Base-by-base conservation (phyloP, 257 asterid species). In the Misopates orontium region DNA sequence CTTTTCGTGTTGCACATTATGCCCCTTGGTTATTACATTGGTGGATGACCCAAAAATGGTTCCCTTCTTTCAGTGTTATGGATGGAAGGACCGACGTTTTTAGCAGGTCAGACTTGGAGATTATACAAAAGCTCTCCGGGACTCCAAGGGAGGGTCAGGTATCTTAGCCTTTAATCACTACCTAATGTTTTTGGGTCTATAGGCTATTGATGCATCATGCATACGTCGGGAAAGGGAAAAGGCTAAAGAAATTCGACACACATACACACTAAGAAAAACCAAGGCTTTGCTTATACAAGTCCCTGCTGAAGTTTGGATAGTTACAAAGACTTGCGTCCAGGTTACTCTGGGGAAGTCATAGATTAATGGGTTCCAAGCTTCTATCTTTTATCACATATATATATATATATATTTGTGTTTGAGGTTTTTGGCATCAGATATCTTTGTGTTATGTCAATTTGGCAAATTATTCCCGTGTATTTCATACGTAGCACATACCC, bases 21-120 rank as follows among this genome's bases (percentile, higher is more conserved):
- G 68, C 95, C 36, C 96, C 98, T 1, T 89, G 91, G 93, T 75
- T 92, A 62, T 56, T 87, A 6, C 17, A 89, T 73, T 87, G 90
- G 93, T 92, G 96, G 96, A 81, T 92, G 95, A 87, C 89, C 67
- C 98, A 87, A 68, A 85, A 85, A 67, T 81, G 86, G 93, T 73
- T 92, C 77, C 86, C 82, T 21, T 66, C 83, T 62, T 50, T 92
- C 44, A 92, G 89, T 69, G 22, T 76, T 36, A 4, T 64, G 67
- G 71, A 74, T 50, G 97, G 97, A 47, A 84, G 60, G 60, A 58
- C 68, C 24, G 79, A 78, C 9, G 19, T 36, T 45, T 74, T 89
- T 18, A 74, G 85, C 80, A 73, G 3, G 66, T 72, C 81, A 5
- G 98, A 93, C 71, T 71, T 71, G 0, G 94, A 93, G 76, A 80